phyloP scores from a whole-genome alignment of 2,329 filamentous ascomycete genomes.

The Phaeosphaeria sp. region DNA sequence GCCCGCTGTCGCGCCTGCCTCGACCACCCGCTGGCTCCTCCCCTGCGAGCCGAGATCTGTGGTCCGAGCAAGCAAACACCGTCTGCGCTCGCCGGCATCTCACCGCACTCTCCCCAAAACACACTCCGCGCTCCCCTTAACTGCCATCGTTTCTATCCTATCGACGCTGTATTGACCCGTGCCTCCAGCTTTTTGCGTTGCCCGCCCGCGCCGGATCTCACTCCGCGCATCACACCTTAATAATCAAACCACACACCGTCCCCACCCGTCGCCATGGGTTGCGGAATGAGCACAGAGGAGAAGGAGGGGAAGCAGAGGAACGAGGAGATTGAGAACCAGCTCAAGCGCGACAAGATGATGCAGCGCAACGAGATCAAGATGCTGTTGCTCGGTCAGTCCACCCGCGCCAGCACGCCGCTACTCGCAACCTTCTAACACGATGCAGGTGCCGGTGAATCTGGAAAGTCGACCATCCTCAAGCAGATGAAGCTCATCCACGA shows the following conservation, averaged over 20 bases:
- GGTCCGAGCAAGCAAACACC: conserved; percentile 10
- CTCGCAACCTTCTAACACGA: conserved; percentile 35
- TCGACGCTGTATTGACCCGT: conserved; percentile 19
- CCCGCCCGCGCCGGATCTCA: conserved; percentile 42
- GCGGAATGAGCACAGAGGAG: conserved; percentile 99
- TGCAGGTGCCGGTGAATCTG: conserved; percentile 94
- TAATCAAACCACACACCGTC: conserved; percentile 21
- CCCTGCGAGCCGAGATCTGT: conserved; percentile 14
- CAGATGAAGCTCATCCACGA: conserved; percentile 99
- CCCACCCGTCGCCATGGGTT: conserved; percentile 80
- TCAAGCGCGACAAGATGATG: conserved; percentile 98
- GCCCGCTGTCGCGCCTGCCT: conserved; percentile 11
- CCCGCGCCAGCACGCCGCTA: conserved; percentile 10
- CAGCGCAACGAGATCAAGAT: conserved; percentile 99
- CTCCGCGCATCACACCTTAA: conserved; percentile 35
- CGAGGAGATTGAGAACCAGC: conserved; percentile 99
- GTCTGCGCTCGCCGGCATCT: conserved; percentile 9
- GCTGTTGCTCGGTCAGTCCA: conserved; percentile 86
- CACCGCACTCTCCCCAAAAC: conserved; percentile 5
- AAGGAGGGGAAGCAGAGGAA: conserved; percentile 99
- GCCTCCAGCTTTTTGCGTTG: conserved; percentile 39
- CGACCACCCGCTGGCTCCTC: conserved; percentile 5
- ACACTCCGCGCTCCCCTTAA: conserved; percentile 2
- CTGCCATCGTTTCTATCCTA: conserved; percentile 6
- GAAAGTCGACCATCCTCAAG: conserved; percentile 93